Evolutionary conservation across 1,139 yeast species (phyloP).

Genomic region (Debaryomycetaceae sp.): DNA sequence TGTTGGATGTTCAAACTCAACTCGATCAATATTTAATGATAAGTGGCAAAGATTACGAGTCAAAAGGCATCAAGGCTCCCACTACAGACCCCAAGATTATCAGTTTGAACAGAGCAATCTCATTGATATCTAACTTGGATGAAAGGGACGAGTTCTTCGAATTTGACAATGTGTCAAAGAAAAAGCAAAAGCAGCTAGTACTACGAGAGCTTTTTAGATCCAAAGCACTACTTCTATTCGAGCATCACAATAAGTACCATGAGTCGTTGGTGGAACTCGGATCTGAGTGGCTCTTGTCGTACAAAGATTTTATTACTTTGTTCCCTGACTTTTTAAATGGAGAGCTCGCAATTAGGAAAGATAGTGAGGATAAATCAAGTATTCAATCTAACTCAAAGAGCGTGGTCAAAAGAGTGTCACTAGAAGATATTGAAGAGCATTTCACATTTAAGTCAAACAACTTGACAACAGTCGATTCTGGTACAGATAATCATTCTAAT

Average conservation of each 20-base stretch:
- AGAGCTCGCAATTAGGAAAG: slow-evolving; percentile 3
- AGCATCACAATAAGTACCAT: slow-evolving; percentile 33
- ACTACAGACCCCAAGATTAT: slow-evolving; percentile 26
- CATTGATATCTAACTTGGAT: slow-evolving; percentile 25
- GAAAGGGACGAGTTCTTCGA: slow-evolving; percentile 23
- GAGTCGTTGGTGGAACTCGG: slow-evolving; percentile 41
- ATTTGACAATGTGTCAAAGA: slow-evolving; percentile 11
- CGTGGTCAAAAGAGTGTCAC: slow-evolving; percentile 24
- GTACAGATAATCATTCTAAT: slow-evolving; percentile 21
- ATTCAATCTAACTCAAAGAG: slow-evolving; percentile 11
- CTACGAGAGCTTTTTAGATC: slow-evolving; percentile 31
- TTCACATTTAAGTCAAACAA: slow-evolving; percentile 3
- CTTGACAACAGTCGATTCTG: slow-evolving; percentile 23
- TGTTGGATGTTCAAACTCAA: slow-evolving; percentile 35
- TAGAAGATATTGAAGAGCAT: slow-evolving; percentile 23
- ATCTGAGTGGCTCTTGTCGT: slow-evolving; percentile 41
- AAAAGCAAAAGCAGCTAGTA: slow-evolving; percentile 28
- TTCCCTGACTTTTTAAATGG: slow-evolving; percentile 33
- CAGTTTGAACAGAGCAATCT: slow-evolving; percentile 37
- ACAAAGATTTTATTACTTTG: slow-evolving; percentile 29
- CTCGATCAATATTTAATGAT: slow-evolving; percentile 35
- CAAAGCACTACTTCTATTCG: slow-evolving; percentile 33
- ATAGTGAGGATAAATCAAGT: slow-evolving; percentile 3
- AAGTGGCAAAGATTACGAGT: slow-evolving; percentile 17
- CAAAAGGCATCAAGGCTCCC: slow-evolving; percentile 20